These are phyloP conservation scores for Bretschneidera sinensis DNA, from an alignment of 345 rosid genomes.

Conservation along the genomic window DNA sequence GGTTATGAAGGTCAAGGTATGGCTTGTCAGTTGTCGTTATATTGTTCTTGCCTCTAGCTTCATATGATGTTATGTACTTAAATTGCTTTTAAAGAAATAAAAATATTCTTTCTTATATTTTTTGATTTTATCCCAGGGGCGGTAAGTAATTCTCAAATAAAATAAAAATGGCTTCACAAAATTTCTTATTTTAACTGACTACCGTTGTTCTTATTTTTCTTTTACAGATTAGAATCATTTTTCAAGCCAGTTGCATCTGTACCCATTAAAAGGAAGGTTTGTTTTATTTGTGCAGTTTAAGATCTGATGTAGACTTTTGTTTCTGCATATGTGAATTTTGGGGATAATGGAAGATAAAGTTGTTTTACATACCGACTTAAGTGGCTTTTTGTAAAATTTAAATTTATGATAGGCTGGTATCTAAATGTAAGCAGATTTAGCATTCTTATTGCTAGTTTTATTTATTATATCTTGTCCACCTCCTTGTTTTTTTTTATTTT, in stretches of 20 bases:
- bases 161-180: conserved; percentile 1
- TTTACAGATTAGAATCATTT: conserved; percentile 66
- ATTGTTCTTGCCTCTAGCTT: not conserved
- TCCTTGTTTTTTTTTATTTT: too few relatives aligned
- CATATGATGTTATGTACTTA: not conserved
- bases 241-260: conserved; percentile 62
- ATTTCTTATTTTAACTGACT: not conserved
- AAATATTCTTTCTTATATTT: not conserved
- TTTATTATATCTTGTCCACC: too few relatives aligned
- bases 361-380: too few relatives aligned
- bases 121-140: conserved; percentile 54
- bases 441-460: too few relatives aligned
- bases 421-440: too few relatives aligned
- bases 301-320: too few relatives aligned
- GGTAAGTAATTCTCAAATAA: conserved; percentile 41
- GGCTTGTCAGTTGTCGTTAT: conserved; percentile 9
- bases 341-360: too few relatives aligned
- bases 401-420: too few relatives aligned
- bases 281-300: conserved; percentile 17
- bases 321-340: too few relatives aligned
- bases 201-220: too few relatives aligned
- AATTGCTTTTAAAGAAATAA: not conserved
- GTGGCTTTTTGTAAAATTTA: too few relatives aligned
- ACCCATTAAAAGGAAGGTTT: conserved; percentile 73
- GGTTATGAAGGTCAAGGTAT: conserved; percentile 82